Evolutionary conservation across 805 yeast species (phyloP), one percentile per base, ranked within the genome.

Genomic region (Ogataea populi-albae): DNA sequence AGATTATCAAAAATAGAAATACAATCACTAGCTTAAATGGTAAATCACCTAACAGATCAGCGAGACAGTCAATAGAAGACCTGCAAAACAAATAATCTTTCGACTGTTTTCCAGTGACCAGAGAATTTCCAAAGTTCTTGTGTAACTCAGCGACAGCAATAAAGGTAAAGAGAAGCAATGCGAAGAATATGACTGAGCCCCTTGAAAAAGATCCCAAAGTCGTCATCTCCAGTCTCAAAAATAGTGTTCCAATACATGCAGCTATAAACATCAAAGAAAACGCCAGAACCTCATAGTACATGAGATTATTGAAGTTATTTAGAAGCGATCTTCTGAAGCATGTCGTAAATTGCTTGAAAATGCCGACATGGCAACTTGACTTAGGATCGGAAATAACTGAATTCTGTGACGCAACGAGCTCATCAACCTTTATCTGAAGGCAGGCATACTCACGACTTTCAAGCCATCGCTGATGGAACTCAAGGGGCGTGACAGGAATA

Each of bases 61-160:
- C 80, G 4, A 84, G 47, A 1, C 86, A 83, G 51, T 83, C 91
- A 3, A 86, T 78, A 10, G 86, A 71, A 3, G 89, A 88, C 40
- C 79, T 77, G 55, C 81, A 86, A 39, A 84, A 69, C 0, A 86
- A 78, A 48, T 80, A 85, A 32, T 72, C 70, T 18, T 30, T 17
- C 50, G 79, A 78, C 54, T 85, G 94, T 52, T 85, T 84, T 48
- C 73, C 74, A 18, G 81, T 70, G 43, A 85, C 76, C 31, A 79
- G 73, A 45, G 83, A 69, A 29, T 73, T 66, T 16, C 63, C 71
- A 47, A 76, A 66, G 50, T 71, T 55, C 29, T 62, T 59, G 32
- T 68, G 53, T 26, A 71, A 61, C 40, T 71, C 74, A 3, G 78
- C 74, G 31, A 73, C 46, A 29, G 73, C 70, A 63, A 69, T 62